phyloP scores from a whole-genome alignment of 139 green algal species.

The Chlamydomonas urium region DNA sequence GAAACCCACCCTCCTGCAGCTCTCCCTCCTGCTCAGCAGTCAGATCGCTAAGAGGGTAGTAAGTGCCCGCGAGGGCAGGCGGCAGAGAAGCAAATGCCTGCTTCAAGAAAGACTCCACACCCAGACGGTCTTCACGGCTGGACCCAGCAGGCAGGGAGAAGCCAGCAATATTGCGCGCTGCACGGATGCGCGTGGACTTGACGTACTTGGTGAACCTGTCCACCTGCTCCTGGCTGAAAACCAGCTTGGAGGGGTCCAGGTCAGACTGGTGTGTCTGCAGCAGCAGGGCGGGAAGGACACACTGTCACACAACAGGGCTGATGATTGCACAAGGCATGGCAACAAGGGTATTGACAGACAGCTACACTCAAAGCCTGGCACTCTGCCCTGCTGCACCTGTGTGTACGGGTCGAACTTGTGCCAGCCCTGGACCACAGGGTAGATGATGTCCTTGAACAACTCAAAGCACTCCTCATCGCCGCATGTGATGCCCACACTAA shows the following conservation, averaged over 20 bases:
- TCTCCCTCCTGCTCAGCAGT: constrained; percentile 12
- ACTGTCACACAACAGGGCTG: not conserved
- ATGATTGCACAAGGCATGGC: not conserved
- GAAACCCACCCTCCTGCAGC: constrained; percentile 9
- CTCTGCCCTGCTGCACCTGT: not conserved
- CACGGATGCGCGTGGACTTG: constrained; percentile 15
- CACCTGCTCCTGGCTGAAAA: constrained; percentile 10
- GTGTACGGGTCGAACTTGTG: constrained; percentile 16
- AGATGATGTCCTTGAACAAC: constrained; percentile 20
- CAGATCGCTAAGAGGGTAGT: constrained; percentile 15
- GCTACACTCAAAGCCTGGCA: not conserved
- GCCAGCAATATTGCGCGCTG: constrained; percentile 15
- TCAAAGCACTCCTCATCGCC: constrained; percentile 21
- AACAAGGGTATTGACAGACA: not conserved
- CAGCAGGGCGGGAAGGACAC: not conserved
- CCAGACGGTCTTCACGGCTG: constrained; percentile 3
- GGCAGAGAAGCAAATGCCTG: constrained; percentile 13
- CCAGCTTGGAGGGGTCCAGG: constrained; percentile 15
- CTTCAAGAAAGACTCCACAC: constrained; percentile 15
- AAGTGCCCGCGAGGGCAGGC: constrained; percentile 2
- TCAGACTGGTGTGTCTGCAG: constrained; percentile 6
- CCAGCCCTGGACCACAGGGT: constrained; percentile 18
- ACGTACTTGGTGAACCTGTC: constrained; percentile 12
- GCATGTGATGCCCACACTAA: constrained; percentile 16
- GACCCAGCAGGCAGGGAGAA: constrained; percentile 16